Conservation (phyloP, 179 eudicot genomes). For the Vitellaria paradoxa region DNA sequence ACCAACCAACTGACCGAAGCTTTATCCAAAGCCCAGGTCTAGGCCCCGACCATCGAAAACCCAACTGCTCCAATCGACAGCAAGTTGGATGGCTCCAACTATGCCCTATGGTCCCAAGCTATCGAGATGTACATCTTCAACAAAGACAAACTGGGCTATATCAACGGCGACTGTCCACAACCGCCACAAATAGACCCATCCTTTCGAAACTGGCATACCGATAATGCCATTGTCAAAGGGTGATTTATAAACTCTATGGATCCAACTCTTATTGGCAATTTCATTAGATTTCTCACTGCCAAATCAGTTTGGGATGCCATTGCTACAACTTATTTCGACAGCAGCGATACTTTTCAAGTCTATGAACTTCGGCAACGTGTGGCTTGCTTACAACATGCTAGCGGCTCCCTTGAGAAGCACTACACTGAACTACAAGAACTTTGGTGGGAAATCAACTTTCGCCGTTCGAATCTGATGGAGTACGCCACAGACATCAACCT, state of each 20-base stretch:
- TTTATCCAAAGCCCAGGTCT: neutral
- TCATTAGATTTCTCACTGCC: neutral
- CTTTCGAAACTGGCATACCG: neutral
- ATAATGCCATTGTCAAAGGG: neutral
- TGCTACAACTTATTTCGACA: too few species aligned
- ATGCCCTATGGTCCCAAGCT: conserved; percentile 11
- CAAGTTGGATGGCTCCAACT: too few species aligned
- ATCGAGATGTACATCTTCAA: conserved; percentile 9
- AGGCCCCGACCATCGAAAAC: neutral
- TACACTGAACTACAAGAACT: neutral
- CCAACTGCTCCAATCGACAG: neutral
- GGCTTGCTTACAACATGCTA: neutral
- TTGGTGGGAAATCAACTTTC: neutral
- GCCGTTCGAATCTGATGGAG: neutral
- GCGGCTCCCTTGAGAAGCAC: neutral
- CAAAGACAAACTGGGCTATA: neutral
- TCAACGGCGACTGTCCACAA: neutral
- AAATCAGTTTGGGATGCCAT: too few species aligned
- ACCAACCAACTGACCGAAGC: too few species aligned
- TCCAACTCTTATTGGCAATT: neutral
- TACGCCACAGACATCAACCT: too few species aligned
- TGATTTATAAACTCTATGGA: neutral
- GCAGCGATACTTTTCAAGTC: neutral
- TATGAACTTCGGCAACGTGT: neutral
- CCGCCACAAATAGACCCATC: neutral